Evolutionary conservation across 116 monocot genomes (phyloP), one percentile per base, ranked within the genome.

Genomic region (Dioscorea cayenensis): DNA sequence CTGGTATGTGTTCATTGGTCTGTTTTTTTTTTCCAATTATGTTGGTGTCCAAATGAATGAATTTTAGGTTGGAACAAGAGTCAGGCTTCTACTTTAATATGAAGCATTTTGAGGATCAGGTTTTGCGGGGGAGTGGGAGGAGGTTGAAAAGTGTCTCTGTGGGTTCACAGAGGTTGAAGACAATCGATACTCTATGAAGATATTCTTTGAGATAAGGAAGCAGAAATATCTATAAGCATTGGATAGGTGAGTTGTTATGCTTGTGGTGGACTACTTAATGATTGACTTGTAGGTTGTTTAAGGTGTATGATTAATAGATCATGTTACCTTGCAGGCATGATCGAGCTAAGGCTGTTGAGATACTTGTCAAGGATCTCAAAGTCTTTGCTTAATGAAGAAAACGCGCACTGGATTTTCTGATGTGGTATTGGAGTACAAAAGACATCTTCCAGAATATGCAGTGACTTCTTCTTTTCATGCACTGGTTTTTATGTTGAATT

Each of bases 381-480:
- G 82, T 82, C 14, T 86, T 86, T 73, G 63, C 82, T 5, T 97
- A 51, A 80, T 88, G 48, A 97, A 97, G 80, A 76, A 88, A 77
- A 90, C 89, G 77, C 84, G 97, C 25, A 49, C 82, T n/a, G 86
- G 88, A n/a, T 90, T 84, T 71, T 71, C 88, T 65, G 97, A 95
- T 72, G 95, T 89, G 89, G 94, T 95, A 48, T 63, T 16, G 71
- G 61, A 66, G 22, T 17, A 28, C 9, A 28, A 21, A 28, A 19
- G 16, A 55, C 17, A 23, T 36, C 60, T 65, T 43, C 22, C 7
- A 37, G 5, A 67, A 51, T 67, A 23, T 29, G 14, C 0, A 22
- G 63, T 27, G 27, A n/a, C n/a, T n/a, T n/a, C 50, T 51, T n/a
- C 12, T 5, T 7, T 43, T 36, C 6, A 25, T 29, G 29, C 29